These are phyloP conservation scores for Carex cristatella DNA, from an alignment of 176 grass and related monocot genomes.

Conservation along the genomic window DNA sequence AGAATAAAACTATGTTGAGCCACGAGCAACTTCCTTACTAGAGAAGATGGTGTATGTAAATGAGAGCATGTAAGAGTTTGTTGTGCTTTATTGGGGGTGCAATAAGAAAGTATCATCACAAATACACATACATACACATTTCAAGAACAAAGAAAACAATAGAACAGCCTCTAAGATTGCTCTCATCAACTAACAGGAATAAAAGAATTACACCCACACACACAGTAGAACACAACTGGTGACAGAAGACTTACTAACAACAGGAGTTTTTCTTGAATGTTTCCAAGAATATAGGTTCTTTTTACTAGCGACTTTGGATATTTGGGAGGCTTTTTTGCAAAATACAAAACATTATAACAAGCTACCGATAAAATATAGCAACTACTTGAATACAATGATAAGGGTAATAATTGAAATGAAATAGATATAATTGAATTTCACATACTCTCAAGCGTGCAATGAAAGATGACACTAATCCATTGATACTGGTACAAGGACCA, in stretches of 20 bases:
- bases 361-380: not conserved
- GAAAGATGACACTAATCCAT: conserved; percentile 78
- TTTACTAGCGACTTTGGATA: not conserved
- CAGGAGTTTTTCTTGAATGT: not conserved
- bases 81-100: not conserved
- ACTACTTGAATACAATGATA: not conserved
- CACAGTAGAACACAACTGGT: not conserved
- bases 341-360: not conserved
- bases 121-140: not conserved
- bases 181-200: not conserved
- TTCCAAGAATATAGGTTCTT: not conserved
- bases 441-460: conserved; percentile 66
- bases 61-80: not conserved
- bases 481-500: conserved; percentile 60
- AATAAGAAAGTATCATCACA: not conserved
- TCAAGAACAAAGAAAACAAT: not conserved
- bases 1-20: not conserved
- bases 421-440: not conserved
- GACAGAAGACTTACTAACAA: not conserved
- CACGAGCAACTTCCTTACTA: not conserved
- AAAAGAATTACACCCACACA: not conserved
- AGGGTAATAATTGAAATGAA: not conserved
- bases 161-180: not conserved
- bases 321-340: not conserved
- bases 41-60: not conserved